Evolutionary conservation across 2,329 filamentous ascomycete species (phyloP).

Genomic region (Lecanicillium sp.): DNA sequence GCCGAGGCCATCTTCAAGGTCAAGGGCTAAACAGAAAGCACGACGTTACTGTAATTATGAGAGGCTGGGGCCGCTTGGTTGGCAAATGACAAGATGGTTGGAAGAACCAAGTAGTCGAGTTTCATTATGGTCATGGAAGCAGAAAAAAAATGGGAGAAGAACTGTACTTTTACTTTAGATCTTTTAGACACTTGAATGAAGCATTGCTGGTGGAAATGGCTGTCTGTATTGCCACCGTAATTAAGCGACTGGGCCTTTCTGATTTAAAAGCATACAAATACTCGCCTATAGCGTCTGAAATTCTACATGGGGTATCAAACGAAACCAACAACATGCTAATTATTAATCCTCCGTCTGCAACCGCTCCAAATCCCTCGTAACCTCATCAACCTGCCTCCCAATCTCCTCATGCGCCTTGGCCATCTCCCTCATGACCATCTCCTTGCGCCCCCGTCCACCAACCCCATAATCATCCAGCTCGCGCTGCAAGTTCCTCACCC

Average conservation of each 20-base stretch:
- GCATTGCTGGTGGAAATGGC: too few species aligned
- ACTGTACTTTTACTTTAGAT: constrained; percentile 9
- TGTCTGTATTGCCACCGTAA: too few species aligned
- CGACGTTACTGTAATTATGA: too few species aligned
- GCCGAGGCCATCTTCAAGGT: constrained; percentile 81
- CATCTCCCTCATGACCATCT: constrained; percentile 44
- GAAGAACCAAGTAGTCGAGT: too few species aligned
- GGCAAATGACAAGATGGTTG: too few species aligned
- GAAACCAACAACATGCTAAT: background rate
- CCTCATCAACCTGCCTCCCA: constrained; percentile 39
- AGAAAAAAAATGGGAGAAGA: too few species aligned
- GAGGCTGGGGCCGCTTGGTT: too few species aligned
- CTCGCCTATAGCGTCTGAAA: too few species aligned
- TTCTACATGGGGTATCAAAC: too few species aligned
- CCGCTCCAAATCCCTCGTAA: constrained; percentile 36
- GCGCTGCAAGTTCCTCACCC: constrained; percentile 28
- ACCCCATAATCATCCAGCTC: constrained; percentile 42
- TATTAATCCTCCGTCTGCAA: constrained; percentile 17
- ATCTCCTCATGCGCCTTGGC: constrained; percentile 42
- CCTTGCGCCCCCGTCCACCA: constrained; percentile 29
- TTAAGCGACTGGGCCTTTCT: too few species aligned
- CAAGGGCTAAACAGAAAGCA: constrained; percentile 59
- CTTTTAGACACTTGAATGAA: constrained; percentile 1
- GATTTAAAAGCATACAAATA: too few species aligned
- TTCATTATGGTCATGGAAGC: constrained; percentile 8